Conservation (phyloP, 1,139 yeast species). For the Saccharomyces hybrid region DNA sequence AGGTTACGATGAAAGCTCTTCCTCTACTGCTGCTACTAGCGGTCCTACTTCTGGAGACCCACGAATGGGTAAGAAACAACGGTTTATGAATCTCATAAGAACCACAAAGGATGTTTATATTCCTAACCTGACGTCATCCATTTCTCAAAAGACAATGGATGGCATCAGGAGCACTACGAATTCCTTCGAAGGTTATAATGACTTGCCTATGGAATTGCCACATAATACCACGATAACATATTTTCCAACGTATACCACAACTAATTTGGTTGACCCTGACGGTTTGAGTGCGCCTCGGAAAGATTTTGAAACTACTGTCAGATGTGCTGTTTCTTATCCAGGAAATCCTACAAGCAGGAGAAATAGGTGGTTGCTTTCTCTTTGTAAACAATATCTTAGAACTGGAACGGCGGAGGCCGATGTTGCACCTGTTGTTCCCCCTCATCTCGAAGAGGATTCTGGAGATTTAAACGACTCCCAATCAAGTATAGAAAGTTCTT, state of each 20-base stretch:
- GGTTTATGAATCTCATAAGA: conserved; percentile 41
- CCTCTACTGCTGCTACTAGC: neutral
- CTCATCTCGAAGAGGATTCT: conserved; percentile 21
- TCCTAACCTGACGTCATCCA: conserved; percentile 44
- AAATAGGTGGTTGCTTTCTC: conserved; percentile 56
- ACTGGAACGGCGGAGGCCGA: conserved; percentile 25
- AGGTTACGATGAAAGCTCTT: neutral
- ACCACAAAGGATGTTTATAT: conserved; percentile 53
- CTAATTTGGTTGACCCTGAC: conserved; percentile 30
- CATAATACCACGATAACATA: conserved; percentile 35
- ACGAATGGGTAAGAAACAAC: conserved; percentile 24
- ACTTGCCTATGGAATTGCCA: conserved; percentile 11
- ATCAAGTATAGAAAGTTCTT: neutral
- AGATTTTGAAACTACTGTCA: conserved; percentile 48
- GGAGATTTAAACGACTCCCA: conserved; percentile 4
- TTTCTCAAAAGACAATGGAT: conserved; percentile 44
- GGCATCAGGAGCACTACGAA: conserved; percentile 33
- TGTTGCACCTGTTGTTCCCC: neutral
- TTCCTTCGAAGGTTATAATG: conserved; percentile 9
- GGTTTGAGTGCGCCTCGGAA: neutral
- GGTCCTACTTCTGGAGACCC: neutral
- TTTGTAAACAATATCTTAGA: conserved; percentile 65
- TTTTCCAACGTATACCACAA: conserved; percentile 61
- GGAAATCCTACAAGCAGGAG: conserved; percentile 59
- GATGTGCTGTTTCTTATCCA: conserved; percentile 69